Conservation (phyloP, 2,329 filamentous ascomycete species). For the Sphaceloma murrayae region DNA sequence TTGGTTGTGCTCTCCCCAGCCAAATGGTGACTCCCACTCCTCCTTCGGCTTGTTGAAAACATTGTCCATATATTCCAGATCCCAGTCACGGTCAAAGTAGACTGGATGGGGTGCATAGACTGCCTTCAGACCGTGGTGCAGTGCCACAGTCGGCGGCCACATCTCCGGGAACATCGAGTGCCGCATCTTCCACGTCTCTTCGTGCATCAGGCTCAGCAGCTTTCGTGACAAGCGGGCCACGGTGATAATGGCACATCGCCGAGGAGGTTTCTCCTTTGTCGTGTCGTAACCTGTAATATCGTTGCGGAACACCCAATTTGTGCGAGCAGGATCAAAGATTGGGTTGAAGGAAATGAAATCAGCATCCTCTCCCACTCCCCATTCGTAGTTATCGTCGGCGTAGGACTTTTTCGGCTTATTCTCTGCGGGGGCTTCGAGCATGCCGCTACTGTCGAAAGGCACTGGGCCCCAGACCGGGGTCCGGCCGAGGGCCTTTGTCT, state of each 20-base stretch:
- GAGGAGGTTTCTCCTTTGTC: slow-evolving; percentile 49
- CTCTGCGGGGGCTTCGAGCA: slow-evolving; percentile 52
- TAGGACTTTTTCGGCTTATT: slow-evolving; percentile 52
- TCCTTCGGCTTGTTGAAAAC: slow-evolving; percentile 41
- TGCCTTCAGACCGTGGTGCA: slow-evolving; percentile 70
- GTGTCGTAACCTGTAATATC: slow-evolving; percentile 59
- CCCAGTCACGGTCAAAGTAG: slow-evolving; percentile 68
- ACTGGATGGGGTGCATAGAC: slow-evolving; percentile 71
- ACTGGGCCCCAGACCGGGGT: slow-evolving; percentile 57
- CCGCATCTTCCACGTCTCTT: slow-evolving; percentile 62
- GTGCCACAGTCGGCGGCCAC: slow-evolving; percentile 61
- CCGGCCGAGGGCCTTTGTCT: slow-evolving; percentile 40
- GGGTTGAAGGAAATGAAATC: slow-evolving; percentile 66
- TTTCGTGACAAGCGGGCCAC: slow-evolving; percentile 63
- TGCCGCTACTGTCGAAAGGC: slow-evolving; percentile 38
- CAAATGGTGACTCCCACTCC: slow-evolving; percentile 39
- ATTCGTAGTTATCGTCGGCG: slow-evolving; percentile 57
- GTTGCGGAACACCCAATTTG: slow-evolving; percentile 61
- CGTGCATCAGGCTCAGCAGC: slow-evolving; percentile 66
- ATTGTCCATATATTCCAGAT: slow-evolving; percentile 37
- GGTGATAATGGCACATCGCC: slow-evolving; percentile 68
- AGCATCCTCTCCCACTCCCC: slow-evolving; percentile 67
- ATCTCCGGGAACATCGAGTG: slow-evolving; percentile 70
- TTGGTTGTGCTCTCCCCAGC: slow-evolving; percentile 44
- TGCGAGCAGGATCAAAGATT: slow-evolving; percentile 66